These are phyloP conservation scores for Parsonsia alboflavescens DNA, from an alignment of 257 asterid species.

Conservation along the genomic window DNA sequence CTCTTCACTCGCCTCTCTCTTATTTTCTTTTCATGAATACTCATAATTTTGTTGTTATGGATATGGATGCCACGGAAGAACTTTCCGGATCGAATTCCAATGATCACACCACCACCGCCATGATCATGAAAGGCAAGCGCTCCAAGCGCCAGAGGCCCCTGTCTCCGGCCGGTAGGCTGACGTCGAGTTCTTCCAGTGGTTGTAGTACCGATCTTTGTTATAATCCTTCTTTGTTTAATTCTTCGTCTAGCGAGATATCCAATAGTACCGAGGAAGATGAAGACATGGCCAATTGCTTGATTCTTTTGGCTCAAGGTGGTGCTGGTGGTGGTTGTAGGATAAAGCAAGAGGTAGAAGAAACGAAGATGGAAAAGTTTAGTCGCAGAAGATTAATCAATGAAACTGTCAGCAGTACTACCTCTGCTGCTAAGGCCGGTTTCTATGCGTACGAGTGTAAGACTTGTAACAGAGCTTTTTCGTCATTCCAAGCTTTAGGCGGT, in stretches of 20 bases:
- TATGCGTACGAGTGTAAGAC: conserved; percentile 76
- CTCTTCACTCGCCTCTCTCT: conserved; percentile 30
- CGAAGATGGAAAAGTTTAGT: conserved; percentile 29
- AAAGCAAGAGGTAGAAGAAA: conserved; percentile 1
- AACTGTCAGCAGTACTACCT: conserved; percentile 24
- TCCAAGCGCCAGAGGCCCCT: conserved; percentile 50
- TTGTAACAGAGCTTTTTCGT: conserved; percentile 64
- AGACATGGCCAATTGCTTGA: conserved; percentile 84
- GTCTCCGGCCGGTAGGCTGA: conserved; percentile 16
- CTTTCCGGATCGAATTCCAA: conserved; percentile 32
- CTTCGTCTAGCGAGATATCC: conserved; percentile 35
- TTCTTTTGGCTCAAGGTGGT: conserved; percentile 67
- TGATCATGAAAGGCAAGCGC: conserved; percentile 55
- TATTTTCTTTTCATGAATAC: conserved; percentile 3
- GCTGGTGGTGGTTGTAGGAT: conserved; percentile 21
- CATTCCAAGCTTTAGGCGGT: conserved; percentile 89
- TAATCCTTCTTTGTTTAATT: conserved; percentile 19
- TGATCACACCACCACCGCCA: conserved; percentile 31
- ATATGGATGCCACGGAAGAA: conserved; percentile 38
- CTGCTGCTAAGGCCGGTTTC: conserved; percentile 37
- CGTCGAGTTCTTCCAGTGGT: conserved; percentile 52
- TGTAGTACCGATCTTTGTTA: conserved; percentile 19
- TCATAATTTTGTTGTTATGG: conserved; percentile 4
- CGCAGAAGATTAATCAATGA: conserved; percentile 42
- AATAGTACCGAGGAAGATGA: conserved; percentile 53